A percentile compares a stretch with the other conserved stretches of the same genome.
These are phyloP conservation scores for Teunomyces pallodes DNA, from an alignment of 805 yeast species.

Conservation along the genomic window DNA sequence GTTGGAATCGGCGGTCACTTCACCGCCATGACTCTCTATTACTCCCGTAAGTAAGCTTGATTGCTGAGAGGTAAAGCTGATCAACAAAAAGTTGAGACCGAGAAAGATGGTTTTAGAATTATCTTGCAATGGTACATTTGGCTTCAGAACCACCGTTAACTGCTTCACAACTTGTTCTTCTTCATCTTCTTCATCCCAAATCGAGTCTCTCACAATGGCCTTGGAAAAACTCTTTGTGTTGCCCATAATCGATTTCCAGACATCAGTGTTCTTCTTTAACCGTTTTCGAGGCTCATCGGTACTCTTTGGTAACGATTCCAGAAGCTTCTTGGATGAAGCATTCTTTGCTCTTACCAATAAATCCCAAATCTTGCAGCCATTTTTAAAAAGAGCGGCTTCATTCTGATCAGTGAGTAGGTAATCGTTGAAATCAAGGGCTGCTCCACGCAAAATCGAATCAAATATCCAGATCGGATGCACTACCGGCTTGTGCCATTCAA, in stretches of 20 bases:
- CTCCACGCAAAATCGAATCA: conserved; percentile 45
- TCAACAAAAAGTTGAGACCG: conserved; percentile 40
- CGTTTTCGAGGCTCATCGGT: conserved; percentile 9
- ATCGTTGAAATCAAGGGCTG: conserved; percentile 38
- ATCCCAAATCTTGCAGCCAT: conserved; percentile 40
- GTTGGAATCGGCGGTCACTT: conserved; percentile 15
- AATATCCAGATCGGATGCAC: conserved; percentile 52
- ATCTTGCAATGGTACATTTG: conserved; percentile 1
- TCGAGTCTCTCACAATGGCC: conserved; percentile 16
- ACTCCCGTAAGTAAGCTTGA: conserved; percentile 36
- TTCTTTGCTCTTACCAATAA: conserved; percentile 9
- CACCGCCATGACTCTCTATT: conserved; percentile 47
- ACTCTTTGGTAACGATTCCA: conserved; percentile 2
- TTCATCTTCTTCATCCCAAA: conserved; percentile 23
- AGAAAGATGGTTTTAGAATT: conserved; percentile 32
- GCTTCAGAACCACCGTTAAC: conserved; percentile 4
- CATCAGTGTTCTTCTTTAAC: conserved; percentile 24
- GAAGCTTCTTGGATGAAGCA: background rate
- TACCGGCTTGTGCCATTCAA: conserved; percentile 51
- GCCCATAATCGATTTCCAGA: conserved; percentile 47
- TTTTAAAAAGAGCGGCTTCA: conserved; percentile 11
- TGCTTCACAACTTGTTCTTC: conserved; percentile 15
- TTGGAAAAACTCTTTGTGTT: conserved; percentile 14
- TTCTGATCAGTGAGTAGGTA: conserved; percentile 30
- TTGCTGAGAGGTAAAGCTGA: conserved; percentile 42